A percentile compares a stretch with the other conserved stretches of the same genome.
Conservation (phyloP, 495 filamentous ascomycete genomes). For the Podospora australis region DNA sequence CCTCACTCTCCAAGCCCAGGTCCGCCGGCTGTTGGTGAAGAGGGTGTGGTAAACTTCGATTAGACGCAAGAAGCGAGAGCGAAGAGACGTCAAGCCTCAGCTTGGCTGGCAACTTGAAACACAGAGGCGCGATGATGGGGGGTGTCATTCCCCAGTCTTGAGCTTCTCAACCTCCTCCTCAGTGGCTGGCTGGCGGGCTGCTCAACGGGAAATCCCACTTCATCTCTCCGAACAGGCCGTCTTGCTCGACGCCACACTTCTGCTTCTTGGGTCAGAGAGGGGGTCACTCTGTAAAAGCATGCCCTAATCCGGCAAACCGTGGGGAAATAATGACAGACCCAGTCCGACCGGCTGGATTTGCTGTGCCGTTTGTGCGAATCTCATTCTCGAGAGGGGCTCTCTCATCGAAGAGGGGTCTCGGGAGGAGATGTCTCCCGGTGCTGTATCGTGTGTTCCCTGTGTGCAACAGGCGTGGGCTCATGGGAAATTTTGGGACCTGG, state of each 20-base stretch:
- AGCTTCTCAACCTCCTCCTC: no score
- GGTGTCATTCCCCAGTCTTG: constrained; percentile 1
- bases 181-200: constrained; percentile 12
- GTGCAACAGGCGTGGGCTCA: no score
- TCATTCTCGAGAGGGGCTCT: no score
- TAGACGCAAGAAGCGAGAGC: constrained; percentile 1
- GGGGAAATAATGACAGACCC: background rate
- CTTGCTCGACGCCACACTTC: constrained; percentile 4
- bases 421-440: background rate
- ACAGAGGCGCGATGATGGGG: constrained; percentile 27
- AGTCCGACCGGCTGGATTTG: background rate
- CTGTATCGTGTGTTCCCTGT: no score
- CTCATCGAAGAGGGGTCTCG: no score
- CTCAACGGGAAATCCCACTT: constrained; percentile 2
- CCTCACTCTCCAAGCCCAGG: no score
- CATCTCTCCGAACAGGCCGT: background rate
- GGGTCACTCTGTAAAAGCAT: background rate
- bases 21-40: background rate
- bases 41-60: background rate
- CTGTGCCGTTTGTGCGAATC: constrained; percentile 5
- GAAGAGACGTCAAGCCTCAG: constrained; percentile 8
- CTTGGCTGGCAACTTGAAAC: constrained; percentile 28
- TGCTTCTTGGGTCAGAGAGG: constrained; percentile 5
- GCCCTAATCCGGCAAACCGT: constrained; percentile 12
- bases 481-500: constrained; percentile 1